phyloP scores from a whole-genome alignment of 2,329 filamentous ascomycete genomes.

The Penicillium sp. region DNA sequence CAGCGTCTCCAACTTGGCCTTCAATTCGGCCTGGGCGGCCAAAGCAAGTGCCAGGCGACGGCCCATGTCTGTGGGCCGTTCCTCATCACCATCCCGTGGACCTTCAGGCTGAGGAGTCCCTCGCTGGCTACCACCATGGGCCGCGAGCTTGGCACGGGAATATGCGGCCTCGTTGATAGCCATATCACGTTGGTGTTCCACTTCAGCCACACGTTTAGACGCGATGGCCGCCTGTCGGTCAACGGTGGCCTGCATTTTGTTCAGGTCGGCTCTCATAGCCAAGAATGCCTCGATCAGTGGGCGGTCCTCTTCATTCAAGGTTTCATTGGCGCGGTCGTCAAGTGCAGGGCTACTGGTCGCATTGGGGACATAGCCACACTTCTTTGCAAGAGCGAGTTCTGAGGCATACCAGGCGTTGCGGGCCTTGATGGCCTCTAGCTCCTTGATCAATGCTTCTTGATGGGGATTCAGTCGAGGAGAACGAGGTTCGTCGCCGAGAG shows the following conservation, averaged over 20 bases:
- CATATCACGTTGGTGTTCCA: slow-evolving; percentile 88
- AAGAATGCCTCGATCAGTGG: slow-evolving; percentile 88
- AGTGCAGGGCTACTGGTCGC: slow-evolving; percentile 66
- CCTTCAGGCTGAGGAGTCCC: slow-evolving; percentile 53
- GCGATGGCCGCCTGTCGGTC: slow-evolving; percentile 83
- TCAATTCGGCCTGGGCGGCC: slow-evolving; percentile 74
- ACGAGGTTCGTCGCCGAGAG: slow-evolving; percentile 42
- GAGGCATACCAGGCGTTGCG: slow-evolving; percentile 97
- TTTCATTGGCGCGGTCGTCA: slow-evolving; percentile 71
- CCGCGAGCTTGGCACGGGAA: slow-evolving; percentile 86
- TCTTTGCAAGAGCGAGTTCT: slow-evolving; percentile 84
- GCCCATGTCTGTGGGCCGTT: slow-evolving; percentile 70
- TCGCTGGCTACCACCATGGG: slow-evolving; percentile 66
- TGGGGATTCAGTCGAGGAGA: slow-evolving; percentile 46
- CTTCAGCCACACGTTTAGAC: slow-evolving; percentile 84
- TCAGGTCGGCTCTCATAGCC: slow-evolving; percentile 82
- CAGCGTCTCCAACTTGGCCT: slow-evolving; percentile 66
- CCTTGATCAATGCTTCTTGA: slow-evolving; percentile 68
- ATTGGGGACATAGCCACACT: slow-evolving; percentile 78
- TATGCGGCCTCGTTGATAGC: slow-evolving; percentile 95
- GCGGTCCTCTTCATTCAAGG: slow-evolving; percentile 86
- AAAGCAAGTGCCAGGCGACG: slow-evolving; percentile 79
- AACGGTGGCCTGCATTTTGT: slow-evolving; percentile 83
- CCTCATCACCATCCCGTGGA: slow-evolving; percentile 56
- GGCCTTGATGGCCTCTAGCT: slow-evolving; percentile 78